Evolutionary conservation across 768 basidiomycete species (phyloP), one percentile per base, ranked within the genome.

Genomic region (Suillus subluteus): DNA sequence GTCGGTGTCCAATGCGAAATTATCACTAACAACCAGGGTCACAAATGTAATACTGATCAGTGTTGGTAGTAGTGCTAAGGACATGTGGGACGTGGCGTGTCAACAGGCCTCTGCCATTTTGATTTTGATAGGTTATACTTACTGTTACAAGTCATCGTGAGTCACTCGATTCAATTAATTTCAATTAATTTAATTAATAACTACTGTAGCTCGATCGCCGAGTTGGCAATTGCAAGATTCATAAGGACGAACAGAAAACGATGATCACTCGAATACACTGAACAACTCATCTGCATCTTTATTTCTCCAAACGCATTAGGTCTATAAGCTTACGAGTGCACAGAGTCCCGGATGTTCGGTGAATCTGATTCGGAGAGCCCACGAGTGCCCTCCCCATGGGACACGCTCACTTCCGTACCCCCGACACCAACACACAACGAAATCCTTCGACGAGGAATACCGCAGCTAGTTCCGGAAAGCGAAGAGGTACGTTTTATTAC

Each of bases 301-400:
- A 12, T 7, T 58, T 41, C 26, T 61, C 1, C 18, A 30, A 43
- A 43, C 18, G 6, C 21, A 26, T 13, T 16, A 11, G 18, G 16
- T 40, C 26, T 41, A 30, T 41, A 26, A 26, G 26, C 4, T 30
- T 61, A 3, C 38, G 13, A 16, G 58, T 15, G 23, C 23, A 12
- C 23, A 18, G 5, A 13, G 48, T 18, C 41, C 62, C 43, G 61
- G 54, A 94, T 94, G 92, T 94, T 94, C 72, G 91, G 91, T 58
- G 94, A 94, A 83, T 87, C 86, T 64, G 89, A 91, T 73, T 90
- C 89, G 21, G 91, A 94, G 79, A 91, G 88, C 75, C 88, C 91
- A 46, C 85, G 91, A 38, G 90, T 89, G 66, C 88, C 90, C 68
- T 90, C 89, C 67, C 94, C 93, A 30, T 95, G 94, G 94, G 92